Percentiles rank a stretch among this genome's conserved stretches.
Evolutionary conservation across 805 yeast genomes (phyloP).

Genomic region (Candida stauntonica): DNA sequence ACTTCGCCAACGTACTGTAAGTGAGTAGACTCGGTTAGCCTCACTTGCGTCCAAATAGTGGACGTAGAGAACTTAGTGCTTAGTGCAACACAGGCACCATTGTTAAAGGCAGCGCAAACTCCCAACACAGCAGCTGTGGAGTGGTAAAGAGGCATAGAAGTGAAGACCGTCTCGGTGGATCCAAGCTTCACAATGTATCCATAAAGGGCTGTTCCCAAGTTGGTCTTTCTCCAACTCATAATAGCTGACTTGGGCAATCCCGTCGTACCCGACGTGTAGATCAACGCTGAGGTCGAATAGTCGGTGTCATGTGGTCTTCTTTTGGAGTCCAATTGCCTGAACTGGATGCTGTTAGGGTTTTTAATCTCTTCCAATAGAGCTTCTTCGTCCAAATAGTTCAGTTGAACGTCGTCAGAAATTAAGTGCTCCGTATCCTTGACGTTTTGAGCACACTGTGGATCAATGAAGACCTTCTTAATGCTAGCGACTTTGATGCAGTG

Average conservation of each 20-base stretch:
- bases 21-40: constrained; percentile 64
- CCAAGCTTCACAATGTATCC: constrained; percentile 62
- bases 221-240: constrained; percentile 82
- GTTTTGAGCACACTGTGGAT: constrained; percentile 57
- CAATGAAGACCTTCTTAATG: constrained; percentile 63
- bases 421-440: constrained; percentile 46
- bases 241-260: constrained; percentile 93
- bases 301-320: constrained; percentile 58
- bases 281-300: constrained; percentile 62
- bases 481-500: constrained; percentile 77
- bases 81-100: constrained; percentile 73
- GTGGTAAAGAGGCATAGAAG: constrained; percentile 95
- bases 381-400: constrained; percentile 49
- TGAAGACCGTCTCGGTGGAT: constrained; percentile 57
- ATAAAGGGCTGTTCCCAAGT: constrained; percentile 69
- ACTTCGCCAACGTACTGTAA: constrained; percentile 95
- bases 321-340: constrained; percentile 50
- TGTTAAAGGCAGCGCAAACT: constrained; percentile 58
- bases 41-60: constrained; percentile 87
- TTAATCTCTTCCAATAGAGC: constrained; percentile 38
- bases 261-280: constrained; percentile 92
- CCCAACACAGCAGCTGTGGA: constrained; percentile 91
- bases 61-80: constrained; percentile 80
- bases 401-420: constrained; percentile 38
- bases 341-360: constrained; percentile 40